Base-by-base conservation (phyloP, 1,284 basidiomycete genomes). In the Austroboletus niveus region DNA sequence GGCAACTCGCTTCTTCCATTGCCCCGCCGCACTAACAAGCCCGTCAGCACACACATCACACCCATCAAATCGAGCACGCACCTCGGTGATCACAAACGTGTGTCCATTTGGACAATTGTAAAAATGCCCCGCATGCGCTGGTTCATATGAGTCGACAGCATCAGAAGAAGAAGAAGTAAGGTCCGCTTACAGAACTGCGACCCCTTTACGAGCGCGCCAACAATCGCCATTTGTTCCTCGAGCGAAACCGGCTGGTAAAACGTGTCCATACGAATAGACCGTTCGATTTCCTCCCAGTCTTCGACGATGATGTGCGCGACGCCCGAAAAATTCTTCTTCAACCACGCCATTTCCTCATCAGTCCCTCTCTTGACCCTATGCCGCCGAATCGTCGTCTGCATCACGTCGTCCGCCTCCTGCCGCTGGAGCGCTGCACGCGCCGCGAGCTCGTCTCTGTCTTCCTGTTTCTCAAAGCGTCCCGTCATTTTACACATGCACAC, bases 11-110 rank as follows among this genome's bases (percentile, higher is more conserved):
- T 3, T 39, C 56, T 53, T 78, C 17, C 70, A 71, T 75, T 1
- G 80, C 80, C 6, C 80, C 81, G 42, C 81, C 80, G 49, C 82
- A 82, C 79, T 84, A 45, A 48, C 8, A 22, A 61, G 15, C n/a
- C 45, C 12, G 15, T 15, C 20, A 24, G 5, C 29, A 24, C 22
- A 24, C 22, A 24, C 22, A 24, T 24, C 22, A 24, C 22, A 24
- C 22, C 22, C 22, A 24, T 24, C 22, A 5, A 24, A 24, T 24
- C 22, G 22, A 24, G 47, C 43, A 53, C 68, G 45, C 35, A 77
- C 74, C 50, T 80, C 72, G 5, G 57, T 62, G 36, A 81, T 80
- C 7, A 74, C 71, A 50, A 75, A 83, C 0, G 66, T 64, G 57
- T 82, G 80, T 1, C 80, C 79, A 42, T 79, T 75, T 6, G 67